Base-by-base conservation (phyloP, 2,329 filamentous ascomycete genomes). In the Xylariaceae sp. region DNA sequence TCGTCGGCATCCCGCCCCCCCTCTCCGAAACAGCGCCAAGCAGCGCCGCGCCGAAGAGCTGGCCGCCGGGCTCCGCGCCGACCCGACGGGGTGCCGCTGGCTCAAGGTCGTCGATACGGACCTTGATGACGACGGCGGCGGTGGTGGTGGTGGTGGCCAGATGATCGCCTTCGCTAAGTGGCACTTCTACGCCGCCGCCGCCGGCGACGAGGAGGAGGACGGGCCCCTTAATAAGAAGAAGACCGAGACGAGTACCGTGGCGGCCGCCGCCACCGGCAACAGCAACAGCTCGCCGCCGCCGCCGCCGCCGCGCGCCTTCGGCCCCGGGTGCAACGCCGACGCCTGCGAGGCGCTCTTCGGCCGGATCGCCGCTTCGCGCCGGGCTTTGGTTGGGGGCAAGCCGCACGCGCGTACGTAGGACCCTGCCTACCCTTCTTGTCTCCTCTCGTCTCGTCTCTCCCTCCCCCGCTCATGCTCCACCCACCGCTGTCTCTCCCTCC, bases 61-160 rank as follows among this genome's bases (percentile, higher is more conserved):
- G 18, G 31, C 35, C 9, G 46, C 45, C 13, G 30, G 43, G 12
- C 29, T 53, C 4, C 33, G 40, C 15, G 33, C 34, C n/a, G 51
- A 59, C 24, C 19, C 37, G 3, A 49, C 46, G 26, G 36, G 6
- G 11, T 11, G 32, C 1, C 49, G 45, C 15, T 58, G 53, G 45
- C 34, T 50, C 33, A 58, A 58, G 42, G 48, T 59, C 19, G 38
- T 59, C 25, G 56, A 59, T 25, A 53, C 53, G 15, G 53, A 58
- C 21, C 26, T 55, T 16, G 46, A 48, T 9, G 47, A 42, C 12
- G 40, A 45, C n/a, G n/a, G n/a, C n/a, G n/a, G n/a, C n/a, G n/a
- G n/a, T n/a, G n/a, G n/a, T n/a, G n/a, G n/a, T n/a, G n/a, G n/a
- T n/a, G n/a, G n/a, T n/a, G n/a, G n/a, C 22, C 43, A 51, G 42